Conservation (phyloP, 2,329 filamentous ascomycete genomes). For the Fusarium heterosporum region DNA sequence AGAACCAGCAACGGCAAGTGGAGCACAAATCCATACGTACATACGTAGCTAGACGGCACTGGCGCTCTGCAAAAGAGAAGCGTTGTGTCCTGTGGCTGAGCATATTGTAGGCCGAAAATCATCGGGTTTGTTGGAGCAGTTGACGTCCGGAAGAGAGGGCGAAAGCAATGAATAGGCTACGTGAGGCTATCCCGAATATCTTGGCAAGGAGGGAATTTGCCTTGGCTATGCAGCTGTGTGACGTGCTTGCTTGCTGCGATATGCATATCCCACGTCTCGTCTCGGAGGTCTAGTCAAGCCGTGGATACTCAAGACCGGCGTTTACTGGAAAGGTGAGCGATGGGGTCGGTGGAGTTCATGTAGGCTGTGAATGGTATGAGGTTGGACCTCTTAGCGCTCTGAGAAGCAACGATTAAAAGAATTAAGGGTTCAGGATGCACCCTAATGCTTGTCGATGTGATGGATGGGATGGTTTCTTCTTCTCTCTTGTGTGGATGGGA, state of each 20-base stretch:
- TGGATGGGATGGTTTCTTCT: constrained; percentile 19
- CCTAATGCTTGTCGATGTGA: constrained; percentile 19
- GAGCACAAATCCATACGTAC: not conserved
- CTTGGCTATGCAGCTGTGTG: constrained; percentile 1
- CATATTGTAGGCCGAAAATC: constrained; percentile 23
- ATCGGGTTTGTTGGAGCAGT: constrained; percentile 9
- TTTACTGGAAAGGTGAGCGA: constrained; percentile 11
- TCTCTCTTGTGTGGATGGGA: constrained; percentile 12
- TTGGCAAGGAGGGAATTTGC: constrained; percentile 1
- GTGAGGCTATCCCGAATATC: not conserved
- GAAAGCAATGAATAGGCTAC: not conserved
- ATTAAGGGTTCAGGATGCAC: constrained; percentile 14
- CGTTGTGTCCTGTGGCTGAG: not conserved
- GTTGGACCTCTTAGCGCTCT: constrained; percentile 12
- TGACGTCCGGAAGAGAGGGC: not conserved
- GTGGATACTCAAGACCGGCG: constrained; percentile 15
- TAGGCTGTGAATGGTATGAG: constrained; percentile 6
- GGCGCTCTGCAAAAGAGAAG: not conserved
- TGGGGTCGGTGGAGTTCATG: constrained; percentile 25
- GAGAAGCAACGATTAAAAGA: constrained; percentile 9
- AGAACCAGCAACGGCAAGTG: not conserved
- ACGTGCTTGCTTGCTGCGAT: not conserved
- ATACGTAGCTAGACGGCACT: not conserved
- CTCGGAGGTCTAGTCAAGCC: constrained; percentile 6
- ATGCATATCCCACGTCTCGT: constrained; percentile 10